Evolutionary conservation across 495 filamentous ascomycete genomes (phyloP).

Genomic region (Massariosphaeria phaeospora): DNA sequence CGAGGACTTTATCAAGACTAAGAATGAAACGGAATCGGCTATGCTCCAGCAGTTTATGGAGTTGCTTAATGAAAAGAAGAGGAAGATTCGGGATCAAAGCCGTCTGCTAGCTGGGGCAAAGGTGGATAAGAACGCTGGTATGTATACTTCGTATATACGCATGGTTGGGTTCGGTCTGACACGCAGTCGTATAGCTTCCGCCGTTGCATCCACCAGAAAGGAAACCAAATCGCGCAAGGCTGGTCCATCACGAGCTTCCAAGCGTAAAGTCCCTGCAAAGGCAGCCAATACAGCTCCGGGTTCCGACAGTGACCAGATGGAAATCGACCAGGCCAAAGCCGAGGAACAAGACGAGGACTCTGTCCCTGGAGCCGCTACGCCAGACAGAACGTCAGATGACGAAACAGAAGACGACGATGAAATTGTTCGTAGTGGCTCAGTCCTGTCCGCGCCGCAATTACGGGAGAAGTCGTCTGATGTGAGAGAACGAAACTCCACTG

Average conservation of each 20-base stretch:
- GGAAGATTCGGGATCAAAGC: slow-evolving; percentile 83
- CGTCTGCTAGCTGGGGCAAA: slow-evolving; percentile 59
- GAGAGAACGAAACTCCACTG: slow-evolving; percentile 1
- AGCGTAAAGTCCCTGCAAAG: slow-evolving; percentile 34
- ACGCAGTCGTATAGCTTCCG: background rate
- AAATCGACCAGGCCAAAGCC: slow-evolving; percentile 21
- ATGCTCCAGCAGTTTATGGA: slow-evolving; percentile 66
- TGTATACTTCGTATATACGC: background rate
- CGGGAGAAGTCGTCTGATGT: slow-evolving; percentile 1
- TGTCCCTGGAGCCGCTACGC: slow-evolving; percentile 13
- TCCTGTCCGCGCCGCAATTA: slow-evolving; percentile 1
- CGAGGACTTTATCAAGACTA: slow-evolving; percentile 39
- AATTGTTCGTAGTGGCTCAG: background rate
- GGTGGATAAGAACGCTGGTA: slow-evolving; percentile 45
- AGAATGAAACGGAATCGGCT: slow-evolving; percentile 59
- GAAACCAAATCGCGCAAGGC: slow-evolving; percentile 27
- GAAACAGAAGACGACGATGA: slow-evolving; percentile 36
- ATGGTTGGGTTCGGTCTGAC: background rate
- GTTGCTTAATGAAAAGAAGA: slow-evolving; percentile 80
- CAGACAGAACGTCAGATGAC: slow-evolving; percentile 20
- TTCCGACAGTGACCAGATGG: slow-evolving; percentile 31
- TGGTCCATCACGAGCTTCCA: slow-evolving; percentile 30
- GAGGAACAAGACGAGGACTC: slow-evolving; percentile 23
- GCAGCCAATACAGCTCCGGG: slow-evolving; percentile 14
- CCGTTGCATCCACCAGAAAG: slow-evolving; percentile 13